phyloP scores from a whole-genome alignment of 805 yeast genomes.

The Metschnikowia cubensis region DNA sequence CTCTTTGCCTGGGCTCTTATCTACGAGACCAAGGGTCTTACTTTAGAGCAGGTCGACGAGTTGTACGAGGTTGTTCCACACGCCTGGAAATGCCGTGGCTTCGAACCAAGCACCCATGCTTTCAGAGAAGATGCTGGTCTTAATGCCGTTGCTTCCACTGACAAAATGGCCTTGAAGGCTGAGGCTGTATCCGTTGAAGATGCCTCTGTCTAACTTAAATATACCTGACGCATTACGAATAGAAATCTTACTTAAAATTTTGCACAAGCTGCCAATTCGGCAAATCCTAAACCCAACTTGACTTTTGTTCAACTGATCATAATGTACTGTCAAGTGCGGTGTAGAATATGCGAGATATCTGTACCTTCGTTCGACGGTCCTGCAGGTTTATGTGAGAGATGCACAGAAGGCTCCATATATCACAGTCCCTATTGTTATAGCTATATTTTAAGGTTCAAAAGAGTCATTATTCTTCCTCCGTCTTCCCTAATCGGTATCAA shows the following conservation, averaged over 20 bases:
- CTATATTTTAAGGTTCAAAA: no score
- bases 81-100: slow-evolving; percentile 33
- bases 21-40: slow-evolving; percentile 40
- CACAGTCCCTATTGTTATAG: no score
- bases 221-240: background rate
- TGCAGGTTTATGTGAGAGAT: no score
- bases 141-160: slow-evolving; percentile 9
- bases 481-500: no score
- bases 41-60: slow-evolving; percentile 41
- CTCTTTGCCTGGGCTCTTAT: slow-evolving; percentile 31
- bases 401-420: no score
- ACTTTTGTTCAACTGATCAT: no score
- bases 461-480: no score
- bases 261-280: background rate
- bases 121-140: slow-evolving; percentile 25
- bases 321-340: no score
- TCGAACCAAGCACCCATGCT: slow-evolving; percentile 34
- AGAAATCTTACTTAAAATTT: background rate
- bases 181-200: slow-evolving; percentile 27
- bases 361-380: no score
- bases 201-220: slow-evolving; percentile 19
- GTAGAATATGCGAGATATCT: no score
- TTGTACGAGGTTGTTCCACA: slow-evolving; percentile 30
- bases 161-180: slow-evolving; percentile 20
- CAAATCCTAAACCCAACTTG: background rate